A percentile compares a stretch with the other conserved stretches of the same genome.
These are phyloP conservation scores for Glomus cerebriforme DNA, from an alignment of 192 early-diverging fungal species.

Conservation along the genomic window DNA sequence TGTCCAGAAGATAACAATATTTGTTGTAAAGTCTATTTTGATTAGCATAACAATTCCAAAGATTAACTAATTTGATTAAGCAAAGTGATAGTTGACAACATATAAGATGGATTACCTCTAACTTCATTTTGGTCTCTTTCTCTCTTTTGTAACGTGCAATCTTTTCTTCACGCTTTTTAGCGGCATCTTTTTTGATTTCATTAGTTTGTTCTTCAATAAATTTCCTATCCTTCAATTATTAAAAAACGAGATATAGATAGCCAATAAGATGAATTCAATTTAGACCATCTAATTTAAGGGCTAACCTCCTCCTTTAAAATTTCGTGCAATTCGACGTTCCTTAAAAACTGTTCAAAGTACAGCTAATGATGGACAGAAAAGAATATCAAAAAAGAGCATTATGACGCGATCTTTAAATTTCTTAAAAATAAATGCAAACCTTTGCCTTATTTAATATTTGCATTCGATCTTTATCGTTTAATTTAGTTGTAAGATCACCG, in stretches of 20 bases:
- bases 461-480: conserved; percentile 44
- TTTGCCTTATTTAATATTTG: conserved; percentile 50
- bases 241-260: conserved; percentile 37
- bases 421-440: conserved; percentile 37
- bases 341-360: conserved; percentile 44
- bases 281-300: conserved; percentile 31
- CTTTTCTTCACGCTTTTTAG: conserved; percentile 65
- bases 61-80: not conserved
- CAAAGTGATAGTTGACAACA: not conserved
- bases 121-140: conserved; percentile 62
- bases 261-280: conserved; percentile 27
- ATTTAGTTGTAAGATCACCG: conserved; percentile 55
- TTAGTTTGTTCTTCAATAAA: conserved; percentile 43
- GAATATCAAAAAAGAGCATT: not conserved
- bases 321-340: conserved; percentile 40
- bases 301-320: conserved; percentile 35
- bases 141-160: conserved; percentile 79
- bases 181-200: conserved; percentile 48
- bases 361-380: conserved; percentile 29
- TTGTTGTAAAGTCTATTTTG: conserved; percentile 37
- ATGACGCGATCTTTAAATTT: not conserved
- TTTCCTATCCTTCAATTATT: conserved; percentile 45
- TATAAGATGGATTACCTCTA: conserved; percentile 40
- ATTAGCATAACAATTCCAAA: not conserved
- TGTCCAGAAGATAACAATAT: conserved; percentile 35